phyloP scores from a whole-genome alignment of 1,284 basidiomycete species.

The Rhodotorula sp. region DNA sequence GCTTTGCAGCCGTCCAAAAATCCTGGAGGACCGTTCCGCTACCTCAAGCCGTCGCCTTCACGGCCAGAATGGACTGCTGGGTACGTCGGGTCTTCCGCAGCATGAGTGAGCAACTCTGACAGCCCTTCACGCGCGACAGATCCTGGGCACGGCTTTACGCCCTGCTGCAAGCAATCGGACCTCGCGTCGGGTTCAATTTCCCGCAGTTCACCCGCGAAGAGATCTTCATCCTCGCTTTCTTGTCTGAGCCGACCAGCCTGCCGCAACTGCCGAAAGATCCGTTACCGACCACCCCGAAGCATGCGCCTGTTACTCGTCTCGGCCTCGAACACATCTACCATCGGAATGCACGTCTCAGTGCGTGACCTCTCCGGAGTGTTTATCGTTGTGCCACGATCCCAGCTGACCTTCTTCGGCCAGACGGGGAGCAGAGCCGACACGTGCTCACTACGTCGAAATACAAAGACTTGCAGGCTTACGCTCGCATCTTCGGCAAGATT shows the following conservation, averaged over 20 bases:
- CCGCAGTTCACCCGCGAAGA: not conserved
- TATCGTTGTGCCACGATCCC: too few species aligned
- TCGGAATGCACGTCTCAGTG: not conserved
- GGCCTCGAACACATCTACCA: not conserved
- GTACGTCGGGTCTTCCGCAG: not conserved
- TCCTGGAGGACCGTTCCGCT: not conserved
- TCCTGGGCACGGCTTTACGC: conserved; percentile 5
- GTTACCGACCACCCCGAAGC: not conserved
- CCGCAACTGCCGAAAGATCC: not conserved
- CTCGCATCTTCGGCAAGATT: not conserved
- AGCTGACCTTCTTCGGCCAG: not conserved
- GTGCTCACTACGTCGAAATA: not conserved
- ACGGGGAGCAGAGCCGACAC: not conserved
- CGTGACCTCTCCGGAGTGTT: not conserved
- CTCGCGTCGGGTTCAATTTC: not conserved
- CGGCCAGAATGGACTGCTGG: not conserved
- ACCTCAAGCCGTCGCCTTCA: not conserved
- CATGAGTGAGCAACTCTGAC: not conserved
- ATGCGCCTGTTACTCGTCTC: not conserved
- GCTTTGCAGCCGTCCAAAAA: too few species aligned
- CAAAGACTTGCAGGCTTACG: not conserved
- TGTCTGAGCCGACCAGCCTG: not conserved
- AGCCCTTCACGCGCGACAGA: not conserved
- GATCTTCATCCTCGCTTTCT: not conserved
- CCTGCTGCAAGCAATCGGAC: not conserved